Conservation (phyloP, 345 rosid species). For the Hibiscus tridactylites region DNA sequence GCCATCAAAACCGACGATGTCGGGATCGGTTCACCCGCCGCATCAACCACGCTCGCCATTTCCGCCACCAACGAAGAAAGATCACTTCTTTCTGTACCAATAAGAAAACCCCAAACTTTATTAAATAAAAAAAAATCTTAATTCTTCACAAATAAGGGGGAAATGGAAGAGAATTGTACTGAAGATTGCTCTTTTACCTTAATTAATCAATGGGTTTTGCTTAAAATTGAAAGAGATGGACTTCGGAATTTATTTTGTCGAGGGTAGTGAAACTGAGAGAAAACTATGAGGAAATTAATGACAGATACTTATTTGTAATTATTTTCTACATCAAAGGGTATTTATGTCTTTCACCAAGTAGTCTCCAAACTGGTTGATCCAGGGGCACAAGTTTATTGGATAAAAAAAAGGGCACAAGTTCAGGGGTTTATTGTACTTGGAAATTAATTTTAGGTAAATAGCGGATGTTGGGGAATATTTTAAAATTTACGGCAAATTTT, state of each 20-base stretch:
- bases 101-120: not conserved
- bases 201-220: not conserved
- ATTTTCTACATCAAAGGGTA: not conserved
- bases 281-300: not conserved
- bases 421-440: too few relatives aligned
- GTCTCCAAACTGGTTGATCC: too few relatives aligned
- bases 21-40: conserved; percentile 76
- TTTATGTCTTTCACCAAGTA: not conserved
- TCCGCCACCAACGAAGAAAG: conserved; percentile 1
- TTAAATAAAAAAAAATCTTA: not conserved
- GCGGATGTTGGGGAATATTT: too few relatives aligned
- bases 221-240: not conserved
- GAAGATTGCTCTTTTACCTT: not conserved
- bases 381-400: too few relatives aligned
- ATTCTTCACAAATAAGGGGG: not conserved
- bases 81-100: not conserved
- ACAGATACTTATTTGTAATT: not conserved
- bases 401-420: too few relatives aligned
- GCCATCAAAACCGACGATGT: conserved; percentile 88
- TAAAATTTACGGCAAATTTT: too few relatives aligned
- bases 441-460: too few relatives aligned
- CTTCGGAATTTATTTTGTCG: not conserved
- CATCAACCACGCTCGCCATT: conserved; percentile 74
- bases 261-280: not conserved
- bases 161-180: too few relatives aligned